Conservation (phyloP, 257 asterid genomes). For the Nicotiana tomentosiformis region DNA sequence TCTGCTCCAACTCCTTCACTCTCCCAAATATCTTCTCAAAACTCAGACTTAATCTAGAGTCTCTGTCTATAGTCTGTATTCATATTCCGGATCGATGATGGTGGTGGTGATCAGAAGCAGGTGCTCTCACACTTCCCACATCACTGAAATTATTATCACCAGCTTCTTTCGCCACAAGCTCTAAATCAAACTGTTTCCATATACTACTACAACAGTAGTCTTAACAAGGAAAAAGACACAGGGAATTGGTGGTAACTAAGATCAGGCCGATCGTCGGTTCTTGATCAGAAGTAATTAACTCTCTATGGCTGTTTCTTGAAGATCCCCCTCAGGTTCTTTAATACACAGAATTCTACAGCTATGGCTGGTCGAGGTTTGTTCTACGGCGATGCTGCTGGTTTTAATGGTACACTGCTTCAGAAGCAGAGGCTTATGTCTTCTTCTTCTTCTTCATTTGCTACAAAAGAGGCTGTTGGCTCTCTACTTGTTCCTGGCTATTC, state of each 20-base stretch:
- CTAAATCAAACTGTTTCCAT: background rate
- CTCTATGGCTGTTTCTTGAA: slow-evolving; percentile 30
- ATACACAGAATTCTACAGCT: slow-evolving; percentile 13
- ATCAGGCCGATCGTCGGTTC: background rate
- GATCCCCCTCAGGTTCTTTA: background rate
- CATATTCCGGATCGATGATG: slow-evolving; percentile 19
- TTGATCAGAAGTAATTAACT: background rate
- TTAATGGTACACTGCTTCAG: slow-evolving; percentile 18
- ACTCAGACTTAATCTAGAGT: no score
- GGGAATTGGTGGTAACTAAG: background rate
- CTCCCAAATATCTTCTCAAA: no score
- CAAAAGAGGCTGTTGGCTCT: slow-evolving; percentile 31
- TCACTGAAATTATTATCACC: slow-evolving; percentile 64
- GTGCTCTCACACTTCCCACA: slow-evolving; percentile 62
- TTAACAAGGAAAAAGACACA: no score
- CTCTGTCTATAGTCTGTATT: no score
- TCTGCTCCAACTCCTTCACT: no score
- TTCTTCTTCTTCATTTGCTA: background rate
- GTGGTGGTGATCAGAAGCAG: slow-evolving; percentile 41
- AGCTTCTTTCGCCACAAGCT: slow-evolving; percentile 81
- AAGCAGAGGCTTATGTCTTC: slow-evolving; percentile 24
- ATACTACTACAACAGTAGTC: no score
- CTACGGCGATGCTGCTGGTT: slow-evolving; percentile 26
- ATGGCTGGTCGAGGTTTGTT: slow-evolving; percentile 40
- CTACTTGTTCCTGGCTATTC: slow-evolving; percentile 32